Conservation (phyloP, 2,329 filamentous ascomycete species). For the Colletotrichum higginsianum region DNA sequence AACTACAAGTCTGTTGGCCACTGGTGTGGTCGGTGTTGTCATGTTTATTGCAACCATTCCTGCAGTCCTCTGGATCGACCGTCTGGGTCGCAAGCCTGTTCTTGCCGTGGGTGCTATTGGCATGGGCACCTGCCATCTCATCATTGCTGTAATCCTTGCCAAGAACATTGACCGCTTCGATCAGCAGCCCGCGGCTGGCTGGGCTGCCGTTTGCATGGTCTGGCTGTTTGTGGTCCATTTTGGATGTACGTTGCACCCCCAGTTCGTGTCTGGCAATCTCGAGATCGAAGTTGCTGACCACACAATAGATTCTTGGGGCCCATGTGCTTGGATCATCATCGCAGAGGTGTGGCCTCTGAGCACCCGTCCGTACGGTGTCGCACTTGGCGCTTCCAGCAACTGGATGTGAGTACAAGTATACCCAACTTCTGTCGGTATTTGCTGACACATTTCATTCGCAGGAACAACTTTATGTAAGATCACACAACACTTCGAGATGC, state of each 20-base stretch:
- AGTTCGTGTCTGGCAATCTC: constrained; percentile 66
- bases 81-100: constrained; percentile 74
- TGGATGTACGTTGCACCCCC: constrained; percentile 71
- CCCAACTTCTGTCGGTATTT: accelerated
- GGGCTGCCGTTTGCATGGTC: constrained; percentile 78
- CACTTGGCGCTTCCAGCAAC: constrained; percentile 76
- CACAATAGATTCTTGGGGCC: constrained; percentile 76
- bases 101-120: constrained; percentile 76
- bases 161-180: constrained; percentile 73
- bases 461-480: constrained; percentile 68
- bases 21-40: constrained; percentile 79
- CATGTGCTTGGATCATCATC: constrained; percentile 81
- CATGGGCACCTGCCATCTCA: constrained; percentile 79
- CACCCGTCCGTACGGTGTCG: constrained; percentile 78
- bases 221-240: constrained; percentile 85
- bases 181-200: constrained; percentile 69
- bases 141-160: constrained; percentile 79
- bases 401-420: constrained; percentile 65
- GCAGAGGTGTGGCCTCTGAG: constrained; percentile 82
- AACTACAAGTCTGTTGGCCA: constrained; percentile 73
- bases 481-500: too few relatives aligned
- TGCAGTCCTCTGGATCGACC: constrained; percentile 76
- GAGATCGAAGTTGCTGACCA: not conserved
- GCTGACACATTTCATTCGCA: constrained; percentile 39
- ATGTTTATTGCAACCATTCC: constrained; percentile 78